Percentiles rank a stretch among this genome's conserved stretches.
phyloP scores from a whole-genome alignment of 2,329 filamentous ascomycete genomes.

The Cladosporium sp. region DNA sequence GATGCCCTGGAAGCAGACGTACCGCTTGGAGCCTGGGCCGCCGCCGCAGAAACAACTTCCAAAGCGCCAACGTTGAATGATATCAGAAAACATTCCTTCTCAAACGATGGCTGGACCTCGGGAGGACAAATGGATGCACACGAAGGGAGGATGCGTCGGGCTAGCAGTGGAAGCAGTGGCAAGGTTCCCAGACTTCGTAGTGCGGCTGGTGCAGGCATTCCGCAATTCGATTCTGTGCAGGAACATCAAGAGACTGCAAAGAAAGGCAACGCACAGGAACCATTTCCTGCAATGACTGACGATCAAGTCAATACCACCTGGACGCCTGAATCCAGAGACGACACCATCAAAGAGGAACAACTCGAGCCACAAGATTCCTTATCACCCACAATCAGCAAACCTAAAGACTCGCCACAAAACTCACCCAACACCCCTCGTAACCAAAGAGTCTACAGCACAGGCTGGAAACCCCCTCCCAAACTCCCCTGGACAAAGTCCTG shows the following conservation, averaged over 20 bases:
- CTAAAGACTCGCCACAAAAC: constrained; percentile 2
- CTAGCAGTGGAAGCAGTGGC: constrained; percentile 17
- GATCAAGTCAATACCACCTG: constrained; percentile 14
- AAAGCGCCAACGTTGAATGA: constrained; percentile 41
- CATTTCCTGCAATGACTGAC: constrained; percentile 21
- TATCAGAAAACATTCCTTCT: constrained; percentile 32
- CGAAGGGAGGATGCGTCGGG: constrained; percentile 14
- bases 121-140: constrained; percentile 13
- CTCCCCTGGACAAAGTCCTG: constrained; percentile 55
- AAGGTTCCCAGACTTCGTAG: constrained; percentile 2
- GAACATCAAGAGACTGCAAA: constrained; percentile 13
- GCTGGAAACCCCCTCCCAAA: constrained; percentile 41
- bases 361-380: not conserved
- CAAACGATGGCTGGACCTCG: constrained; percentile 15
- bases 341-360: not conserved
- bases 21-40: constrained; percentile 42
- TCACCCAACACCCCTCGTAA: not conserved
- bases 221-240: constrained; percentile 9
- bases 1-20: constrained; percentile 20
- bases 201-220: constrained; percentile 4
- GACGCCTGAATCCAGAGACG: not conserved
- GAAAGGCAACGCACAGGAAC: constrained; percentile 11
- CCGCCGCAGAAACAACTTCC: constrained; percentile 36
- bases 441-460: constrained; percentile 27
- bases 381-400: constrained; percentile 11